These are phyloP conservation scores for Eimeria falciformis DNA, from an alignment of 169 alveolate species.

Conservation along the genomic window DNA sequence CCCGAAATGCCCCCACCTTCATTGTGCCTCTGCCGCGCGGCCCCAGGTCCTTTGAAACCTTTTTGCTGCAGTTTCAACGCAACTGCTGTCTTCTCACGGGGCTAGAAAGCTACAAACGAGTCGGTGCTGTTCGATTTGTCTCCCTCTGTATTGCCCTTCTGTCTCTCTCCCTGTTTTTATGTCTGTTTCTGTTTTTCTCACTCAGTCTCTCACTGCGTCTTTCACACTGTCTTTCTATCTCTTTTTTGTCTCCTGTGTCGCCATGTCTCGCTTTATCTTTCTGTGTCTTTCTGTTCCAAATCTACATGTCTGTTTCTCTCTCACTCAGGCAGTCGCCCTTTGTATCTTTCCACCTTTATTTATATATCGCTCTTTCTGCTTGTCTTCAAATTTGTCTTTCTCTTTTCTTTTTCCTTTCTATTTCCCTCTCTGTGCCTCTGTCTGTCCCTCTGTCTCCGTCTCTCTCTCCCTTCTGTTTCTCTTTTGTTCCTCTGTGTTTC, in stretches of 20 bases:
- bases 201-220: neutral
- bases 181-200: neutral
- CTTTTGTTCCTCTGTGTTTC: too few species aligned
- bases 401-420: too few species aligned
- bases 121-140: neutral
- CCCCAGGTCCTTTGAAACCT: conserved; percentile 13
- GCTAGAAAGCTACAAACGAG: conserved; percentile 13
- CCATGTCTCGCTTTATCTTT: neutral
- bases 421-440: too few species aligned
- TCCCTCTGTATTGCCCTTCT: neutral
- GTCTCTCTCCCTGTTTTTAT: neutral
- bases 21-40: conserved; percentile 4
- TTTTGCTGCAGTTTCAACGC: neutral
- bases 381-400: too few species aligned
- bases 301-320: neutral
- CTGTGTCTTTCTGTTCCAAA: neutral
- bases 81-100: neutral
- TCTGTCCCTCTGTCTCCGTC: too few species aligned
- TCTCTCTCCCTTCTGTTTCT: too few species aligned
- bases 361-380: neutral
- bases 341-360: neutral
- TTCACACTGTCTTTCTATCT: neutral
- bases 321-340: neutral
- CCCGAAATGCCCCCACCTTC: neutral
- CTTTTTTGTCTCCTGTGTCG: neutral